Evolutionary conservation across 225 moss, liverwort and hornwort genomes (phyloP).

Genomic region (Sphagnum contortum): DNA sequence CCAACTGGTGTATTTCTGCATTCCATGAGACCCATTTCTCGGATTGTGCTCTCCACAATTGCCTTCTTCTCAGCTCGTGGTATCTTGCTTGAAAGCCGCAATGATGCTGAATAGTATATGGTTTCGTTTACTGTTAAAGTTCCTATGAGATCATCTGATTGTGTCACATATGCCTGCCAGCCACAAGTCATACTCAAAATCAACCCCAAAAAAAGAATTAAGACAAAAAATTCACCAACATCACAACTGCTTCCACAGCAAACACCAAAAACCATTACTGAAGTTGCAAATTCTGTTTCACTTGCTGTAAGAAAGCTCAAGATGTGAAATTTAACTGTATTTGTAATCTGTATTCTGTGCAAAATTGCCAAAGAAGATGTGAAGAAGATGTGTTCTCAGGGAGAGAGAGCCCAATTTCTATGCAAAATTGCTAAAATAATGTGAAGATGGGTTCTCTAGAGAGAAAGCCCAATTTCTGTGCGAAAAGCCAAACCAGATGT

Average conservation of each 20-base stretch:
- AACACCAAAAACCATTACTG: neutral
- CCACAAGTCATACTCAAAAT: conserved; percentile 5
- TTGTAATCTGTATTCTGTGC: too few relatives aligned
- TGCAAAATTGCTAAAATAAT: too few relatives aligned
- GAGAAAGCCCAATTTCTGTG: too few relatives aligned
- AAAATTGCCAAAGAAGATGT: too few relatives aligned
- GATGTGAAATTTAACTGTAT: too few relatives aligned
- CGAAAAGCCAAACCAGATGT: neutral
- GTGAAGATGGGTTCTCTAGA: too few relatives aligned
- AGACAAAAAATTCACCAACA: neutral
- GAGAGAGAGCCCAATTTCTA: too few relatives aligned
- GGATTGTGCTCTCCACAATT: conserved; percentile 64
- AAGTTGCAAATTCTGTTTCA: too few relatives aligned
- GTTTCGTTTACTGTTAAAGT: conserved; percentile 81
- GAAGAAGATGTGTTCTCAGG: too few relatives aligned
- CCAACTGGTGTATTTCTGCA: conserved; percentile 66
- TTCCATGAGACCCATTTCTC: conserved; percentile 70
- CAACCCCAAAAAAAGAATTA: neutral
- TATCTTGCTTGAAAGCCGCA: conserved; percentile 50
- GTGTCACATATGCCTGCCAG: conserved; percentile 78
- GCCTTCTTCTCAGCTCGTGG: conserved; percentile 35
- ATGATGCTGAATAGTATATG: conserved; percentile 57
- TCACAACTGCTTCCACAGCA: neutral
- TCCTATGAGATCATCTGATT: conserved; percentile 74
- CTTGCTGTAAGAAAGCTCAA: too few relatives aligned